A percentile compares a stretch with the other conserved stretches of the same genome.
These are phyloP conservation scores for Geosmithia flava DNA, from an alignment of 2,329 filamentous ascomycete genomes.

Conservation along the genomic window DNA sequence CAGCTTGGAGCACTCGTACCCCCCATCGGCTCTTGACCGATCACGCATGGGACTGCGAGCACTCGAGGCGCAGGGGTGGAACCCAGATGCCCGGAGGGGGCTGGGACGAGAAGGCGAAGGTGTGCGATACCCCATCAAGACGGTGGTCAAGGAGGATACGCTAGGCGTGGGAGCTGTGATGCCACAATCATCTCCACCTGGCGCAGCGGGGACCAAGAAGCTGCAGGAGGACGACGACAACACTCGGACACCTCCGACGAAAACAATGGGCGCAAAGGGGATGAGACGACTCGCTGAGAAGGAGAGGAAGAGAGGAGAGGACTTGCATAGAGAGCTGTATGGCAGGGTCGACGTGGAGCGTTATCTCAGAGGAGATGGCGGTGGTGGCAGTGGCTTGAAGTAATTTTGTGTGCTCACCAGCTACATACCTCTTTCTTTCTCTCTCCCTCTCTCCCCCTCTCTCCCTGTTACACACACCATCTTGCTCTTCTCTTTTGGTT, in stretches of 20 bases:
- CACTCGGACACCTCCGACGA: conserved; percentile 28
- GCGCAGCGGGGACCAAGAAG: conserved; percentile 5
- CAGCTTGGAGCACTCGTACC: conserved; percentile 54
- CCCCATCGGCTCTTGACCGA: conserved; percentile 60
- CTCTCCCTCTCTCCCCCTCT: no score
- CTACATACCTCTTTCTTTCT: not conserved
- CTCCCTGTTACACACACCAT: not conserved
- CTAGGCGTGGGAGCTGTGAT: conserved; percentile 54
- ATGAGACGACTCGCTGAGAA: conserved; percentile 48
- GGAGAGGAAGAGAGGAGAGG: conserved; percentile 50
- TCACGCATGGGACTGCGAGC: conserved; percentile 57
- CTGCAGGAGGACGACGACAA: conserved; percentile 27
- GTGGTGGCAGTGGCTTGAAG: not conserved
- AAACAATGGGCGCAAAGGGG: conserved; percentile 57
- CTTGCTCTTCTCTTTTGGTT: not conserved
- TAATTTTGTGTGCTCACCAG: not conserved
- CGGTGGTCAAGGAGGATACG: conserved; percentile 59
- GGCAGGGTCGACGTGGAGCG: conserved; percentile 61
- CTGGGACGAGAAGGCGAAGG: conserved; percentile 62
- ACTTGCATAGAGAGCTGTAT: conserved; percentile 60
- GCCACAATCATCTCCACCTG: conserved; percentile 8
- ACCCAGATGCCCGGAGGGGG: conserved; percentile 59
- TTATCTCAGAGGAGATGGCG: conserved; percentile 45
- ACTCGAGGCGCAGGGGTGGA: conserved; percentile 58
- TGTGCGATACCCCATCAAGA: conserved; percentile 63